Evolutionary conservation across 2,329 filamentous ascomycete genomes (phyloP).

Genomic region (Microcera coccophila): DNA sequence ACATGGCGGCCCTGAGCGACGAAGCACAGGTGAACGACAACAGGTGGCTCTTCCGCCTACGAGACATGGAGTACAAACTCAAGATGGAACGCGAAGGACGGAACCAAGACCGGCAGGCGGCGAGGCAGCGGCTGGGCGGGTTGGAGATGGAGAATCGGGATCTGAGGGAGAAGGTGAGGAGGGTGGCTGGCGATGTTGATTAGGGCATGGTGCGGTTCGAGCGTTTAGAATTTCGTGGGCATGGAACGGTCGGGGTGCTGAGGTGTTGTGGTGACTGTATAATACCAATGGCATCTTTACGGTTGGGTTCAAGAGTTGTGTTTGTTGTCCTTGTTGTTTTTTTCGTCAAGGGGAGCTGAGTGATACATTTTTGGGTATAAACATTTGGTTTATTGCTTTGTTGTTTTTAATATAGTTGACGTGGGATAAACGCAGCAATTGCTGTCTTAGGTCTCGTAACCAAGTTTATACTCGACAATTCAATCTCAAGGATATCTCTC

Average conservation of each 20-base stretch:
- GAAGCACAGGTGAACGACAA: conserved; percentile 50
- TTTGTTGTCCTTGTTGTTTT: too few species aligned
- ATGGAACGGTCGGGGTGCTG: conserved; percentile 23
- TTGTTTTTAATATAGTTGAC: too few species aligned
- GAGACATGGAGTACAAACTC: conserved; percentile 82
- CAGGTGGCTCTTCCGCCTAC: conserved; percentile 78
- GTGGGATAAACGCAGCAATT: too few species aligned
- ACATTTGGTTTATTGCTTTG: too few species aligned
- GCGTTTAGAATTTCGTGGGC: conserved; percentile 11
- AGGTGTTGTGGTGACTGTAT: conserved; percentile 25
- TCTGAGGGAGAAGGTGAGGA: conserved; percentile 58
- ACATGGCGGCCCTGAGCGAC: conserved; percentile 26
- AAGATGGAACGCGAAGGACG: conserved; percentile 87
- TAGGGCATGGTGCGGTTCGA: conserved; percentile 11
- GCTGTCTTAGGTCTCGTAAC: too few species aligned
- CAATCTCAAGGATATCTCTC: too few species aligned
- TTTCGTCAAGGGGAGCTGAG: too few species aligned
- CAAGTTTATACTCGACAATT: too few species aligned
- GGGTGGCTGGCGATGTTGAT: conserved; percentile 26
- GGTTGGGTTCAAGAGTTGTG: conserved; percentile 10
- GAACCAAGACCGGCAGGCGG: conserved; percentile 77
- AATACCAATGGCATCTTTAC: conserved; percentile 17
- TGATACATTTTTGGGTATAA: too few species aligned
- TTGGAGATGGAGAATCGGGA: conserved; percentile 71
- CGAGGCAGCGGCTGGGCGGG: conserved; percentile 73